These are phyloP conservation scores for Sarocladiaceae sp. DNA, from an alignment of 2,329 filamentous ascomycete genomes.

Conservation along the genomic window DNA sequence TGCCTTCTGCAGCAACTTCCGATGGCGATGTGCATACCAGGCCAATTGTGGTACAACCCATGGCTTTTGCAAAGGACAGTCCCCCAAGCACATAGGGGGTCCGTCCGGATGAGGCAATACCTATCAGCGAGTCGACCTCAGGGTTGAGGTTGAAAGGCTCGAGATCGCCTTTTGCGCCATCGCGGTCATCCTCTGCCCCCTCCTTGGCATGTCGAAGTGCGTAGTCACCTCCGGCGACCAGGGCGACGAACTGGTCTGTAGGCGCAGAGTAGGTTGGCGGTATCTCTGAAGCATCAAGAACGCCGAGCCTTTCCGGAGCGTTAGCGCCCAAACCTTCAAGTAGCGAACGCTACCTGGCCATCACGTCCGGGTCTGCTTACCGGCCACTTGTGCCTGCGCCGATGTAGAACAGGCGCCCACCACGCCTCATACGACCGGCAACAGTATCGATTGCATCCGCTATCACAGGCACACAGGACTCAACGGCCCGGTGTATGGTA, in stretches of 20 bases:
- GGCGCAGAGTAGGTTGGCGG: constrained; percentile 16
- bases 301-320: constrained; percentile 7
- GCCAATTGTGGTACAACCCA: constrained; percentile 30
- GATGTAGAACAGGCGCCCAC: constrained; percentile 12
- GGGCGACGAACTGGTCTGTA: constrained; percentile 12
- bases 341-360: too few species aligned
- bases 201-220: constrained; percentile 15
- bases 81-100: constrained; percentile 15
- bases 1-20: constrained; percentile 15
- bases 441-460: constrained; percentile 10
- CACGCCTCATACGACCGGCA: neutral
- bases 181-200: constrained; percentile 14
- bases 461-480: constrained; percentile 9
- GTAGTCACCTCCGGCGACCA: constrained; percentile 13
- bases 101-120: constrained; percentile 15
- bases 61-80: constrained; percentile 23
- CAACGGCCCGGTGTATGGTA: constrained; percentile 4
- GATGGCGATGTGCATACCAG: constrained; percentile 29
- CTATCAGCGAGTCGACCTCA: constrained; percentile 13
- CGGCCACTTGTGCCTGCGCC: constrained; percentile 38
- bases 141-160: constrained; percentile 6
- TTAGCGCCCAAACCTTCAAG: too few species aligned
- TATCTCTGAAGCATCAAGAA: constrained; percentile 13
- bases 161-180: constrained; percentile 9
- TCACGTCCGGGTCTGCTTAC: constrained; percentile 15